phyloP scores from a whole-genome alignment of 257 asterid genomes.

The Capsicum baccatum region DNA sequence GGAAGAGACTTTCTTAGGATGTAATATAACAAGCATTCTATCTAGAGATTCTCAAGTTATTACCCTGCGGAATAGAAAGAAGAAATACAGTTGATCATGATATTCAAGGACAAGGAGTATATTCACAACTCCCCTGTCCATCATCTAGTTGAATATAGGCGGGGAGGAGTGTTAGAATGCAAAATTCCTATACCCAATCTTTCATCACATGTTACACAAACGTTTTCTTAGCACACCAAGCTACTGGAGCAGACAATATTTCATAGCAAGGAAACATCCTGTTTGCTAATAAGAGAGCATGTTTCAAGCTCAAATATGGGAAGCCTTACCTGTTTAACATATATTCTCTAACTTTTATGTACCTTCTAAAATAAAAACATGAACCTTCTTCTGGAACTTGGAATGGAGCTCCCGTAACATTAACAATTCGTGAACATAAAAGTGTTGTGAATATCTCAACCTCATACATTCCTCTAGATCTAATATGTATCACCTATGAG shows the following conservation, averaged over 20 bases:
- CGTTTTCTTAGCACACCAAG: no score
- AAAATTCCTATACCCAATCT: no score
- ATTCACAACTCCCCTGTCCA: no score
- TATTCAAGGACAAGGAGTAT: no score
- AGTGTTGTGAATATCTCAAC: conserved; percentile 4
- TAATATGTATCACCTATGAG: not conserved
- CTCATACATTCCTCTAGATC: not conserved
- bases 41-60: no score
- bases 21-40: no score
- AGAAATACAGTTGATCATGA: no score
- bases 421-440: conserved; percentile 3
- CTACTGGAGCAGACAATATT: not conserved
- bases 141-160: no score
- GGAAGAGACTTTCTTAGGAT: no score
- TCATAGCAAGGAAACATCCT: conserved; percentile 1
- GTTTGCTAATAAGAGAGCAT: not conserved
- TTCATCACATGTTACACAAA: no score
- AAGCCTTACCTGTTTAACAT: not conserved
- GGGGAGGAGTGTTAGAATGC: no score
- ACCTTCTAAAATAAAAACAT: not conserved
- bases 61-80: no score
- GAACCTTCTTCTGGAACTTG: not conserved
- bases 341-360: not conserved
- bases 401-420: not conserved
- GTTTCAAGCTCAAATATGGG: conserved; percentile 19